Evolutionary conservation across 164 flowering plant species (phyloP).

Genomic region (Vitis amurensis): DNA sequence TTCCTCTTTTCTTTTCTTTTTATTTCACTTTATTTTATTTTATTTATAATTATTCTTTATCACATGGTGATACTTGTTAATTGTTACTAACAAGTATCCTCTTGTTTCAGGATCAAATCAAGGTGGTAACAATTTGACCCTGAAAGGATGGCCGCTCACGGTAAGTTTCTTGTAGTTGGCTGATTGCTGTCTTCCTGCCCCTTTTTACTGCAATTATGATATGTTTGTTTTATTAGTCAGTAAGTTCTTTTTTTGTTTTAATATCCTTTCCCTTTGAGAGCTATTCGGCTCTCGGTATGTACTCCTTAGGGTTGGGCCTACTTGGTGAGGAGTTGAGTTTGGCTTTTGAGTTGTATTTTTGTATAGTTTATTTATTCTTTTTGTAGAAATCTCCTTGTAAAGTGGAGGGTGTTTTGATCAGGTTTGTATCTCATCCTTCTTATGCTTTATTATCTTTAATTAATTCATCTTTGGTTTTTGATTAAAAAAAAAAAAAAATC

Average conservation of each 20-base stretch:
- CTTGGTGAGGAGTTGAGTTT: too few species aligned
- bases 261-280: too few species aligned
- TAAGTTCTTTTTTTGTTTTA: neutral
- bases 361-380: too few species aligned
- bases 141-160: conserved; percentile 98
- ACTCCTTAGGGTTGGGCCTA: too few species aligned
- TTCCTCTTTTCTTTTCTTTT: neutral
- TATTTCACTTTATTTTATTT: neutral
- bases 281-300: too few species aligned
- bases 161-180: conserved; percentile 41
- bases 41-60: neutral
- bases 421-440: too few species aligned
- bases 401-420: too few species aligned
- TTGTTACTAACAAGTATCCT: conserved; percentile 3
- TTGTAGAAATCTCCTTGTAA: too few species aligned
- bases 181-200: neutral
- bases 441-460: too few species aligned
- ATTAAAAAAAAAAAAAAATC: too few species aligned
- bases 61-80: neutral
- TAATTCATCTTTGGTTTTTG: too few species aligned
- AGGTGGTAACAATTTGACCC: conserved; percentile 82
- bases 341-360: too few species aligned
- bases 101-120: conserved; percentile 80
- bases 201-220: neutral
- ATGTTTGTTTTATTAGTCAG: neutral